phyloP scores from a whole-genome alignment of 768 basidiomycete genomes.

The Hirschioporus abietinus region DNA sequence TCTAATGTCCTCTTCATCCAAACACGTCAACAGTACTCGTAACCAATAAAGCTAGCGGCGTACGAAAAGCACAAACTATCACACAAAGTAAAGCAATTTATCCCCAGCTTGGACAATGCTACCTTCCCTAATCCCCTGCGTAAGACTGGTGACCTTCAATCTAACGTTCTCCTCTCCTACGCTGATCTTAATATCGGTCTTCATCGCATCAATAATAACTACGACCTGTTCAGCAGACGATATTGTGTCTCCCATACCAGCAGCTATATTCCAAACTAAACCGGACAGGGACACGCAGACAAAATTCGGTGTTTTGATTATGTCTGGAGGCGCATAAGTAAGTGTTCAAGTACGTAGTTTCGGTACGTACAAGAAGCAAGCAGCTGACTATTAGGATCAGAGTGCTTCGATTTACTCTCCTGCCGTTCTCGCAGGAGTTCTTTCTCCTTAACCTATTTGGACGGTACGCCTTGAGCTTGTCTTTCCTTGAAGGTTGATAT shows the following conservation, averaged over 20 bases:
- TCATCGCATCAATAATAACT: constrained; percentile 59
- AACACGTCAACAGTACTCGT: too few relatives aligned
- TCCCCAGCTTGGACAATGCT: constrained; percentile 37
- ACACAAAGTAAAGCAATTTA: constrained; percentile 30
- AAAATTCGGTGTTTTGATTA: constrained; percentile 1
- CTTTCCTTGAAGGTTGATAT: constrained; percentile 34
- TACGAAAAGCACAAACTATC: too few relatives aligned
- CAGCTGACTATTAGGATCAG: too few relatives aligned
- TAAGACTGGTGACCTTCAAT: constrained; percentile 34
- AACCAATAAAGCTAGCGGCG: too few relatives aligned
- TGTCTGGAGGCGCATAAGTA: background rate
- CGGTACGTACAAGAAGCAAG: too few relatives aligned
- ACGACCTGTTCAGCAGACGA: constrained; percentile 36
- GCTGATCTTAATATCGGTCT: constrained; percentile 49
- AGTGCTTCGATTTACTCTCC: background rate
- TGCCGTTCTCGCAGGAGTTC: constrained; percentile 42
- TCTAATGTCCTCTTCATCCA: too few relatives aligned
- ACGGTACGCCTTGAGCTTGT: constrained; percentile 30
- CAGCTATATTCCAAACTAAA: constrained; percentile 47
- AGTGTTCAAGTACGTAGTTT: too few relatives aligned
- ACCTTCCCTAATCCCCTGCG: constrained; percentile 38
- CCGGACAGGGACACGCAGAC: constrained; percentile 37
- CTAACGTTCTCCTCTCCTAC: constrained; percentile 43
- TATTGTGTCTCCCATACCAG: constrained; percentile 37
- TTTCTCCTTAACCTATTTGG: constrained; percentile 41